Conservation (phyloP, 257 asterid species). For the Penstemon newberryi region DNA sequence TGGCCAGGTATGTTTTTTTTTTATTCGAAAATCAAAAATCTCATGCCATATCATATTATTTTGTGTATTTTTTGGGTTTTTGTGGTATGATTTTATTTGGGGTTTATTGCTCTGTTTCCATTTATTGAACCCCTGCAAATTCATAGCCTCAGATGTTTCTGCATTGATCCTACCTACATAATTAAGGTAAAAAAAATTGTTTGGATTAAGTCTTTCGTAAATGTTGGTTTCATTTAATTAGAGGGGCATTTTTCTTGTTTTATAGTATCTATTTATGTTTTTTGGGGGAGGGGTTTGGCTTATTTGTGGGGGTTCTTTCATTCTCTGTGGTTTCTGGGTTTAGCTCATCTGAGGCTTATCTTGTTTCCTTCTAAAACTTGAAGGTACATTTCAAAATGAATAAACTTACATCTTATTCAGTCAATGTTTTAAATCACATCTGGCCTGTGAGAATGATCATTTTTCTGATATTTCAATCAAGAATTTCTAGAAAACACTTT, state of each 20-base stretch:
- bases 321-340: neutral
- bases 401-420: neutral
- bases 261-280: neutral
- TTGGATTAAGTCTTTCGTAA: neutral
- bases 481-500: constrained; percentile 9
- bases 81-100: neutral
- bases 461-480: constrained; percentile 19
- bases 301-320: neutral
- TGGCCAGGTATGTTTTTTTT: constrained; percentile 46
- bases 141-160: neutral
- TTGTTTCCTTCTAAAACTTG: constrained; percentile 8
- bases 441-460: neutral
- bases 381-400: neutral
- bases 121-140: neutral
- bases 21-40: neutral
- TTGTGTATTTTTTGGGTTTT: neutral
- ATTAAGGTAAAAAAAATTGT: neutral
- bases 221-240: neutral
- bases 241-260: constrained; percentile 18
- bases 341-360: neutral
- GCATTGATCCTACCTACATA: constrained; percentile 6
- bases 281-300: neutral
- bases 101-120: neutral
- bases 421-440: neutral
- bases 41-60: neutral